phyloP scores from a whole-genome alignment of 345 rosid species.

The Gossypium thurberi region DNA sequence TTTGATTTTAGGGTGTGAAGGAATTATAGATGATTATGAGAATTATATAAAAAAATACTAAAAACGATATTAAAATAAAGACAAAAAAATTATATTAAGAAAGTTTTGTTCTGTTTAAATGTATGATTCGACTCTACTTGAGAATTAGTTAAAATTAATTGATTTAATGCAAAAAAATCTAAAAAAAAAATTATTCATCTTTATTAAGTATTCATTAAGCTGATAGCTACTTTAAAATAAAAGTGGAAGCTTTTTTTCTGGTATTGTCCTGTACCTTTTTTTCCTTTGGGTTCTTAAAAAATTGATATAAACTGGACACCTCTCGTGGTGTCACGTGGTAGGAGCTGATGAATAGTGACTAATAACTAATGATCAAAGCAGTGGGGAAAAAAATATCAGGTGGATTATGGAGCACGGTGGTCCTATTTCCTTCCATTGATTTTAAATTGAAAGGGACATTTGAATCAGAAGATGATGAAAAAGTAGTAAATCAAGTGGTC shows the following conservation, averaged over 20 bases:
- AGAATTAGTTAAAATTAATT: too few species aligned
- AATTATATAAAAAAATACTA: too few species aligned
- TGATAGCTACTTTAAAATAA: background rate
- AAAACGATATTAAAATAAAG: too few species aligned
- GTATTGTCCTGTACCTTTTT: background rate
- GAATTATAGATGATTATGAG: too few species aligned
- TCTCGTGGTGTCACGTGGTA: conserved; percentile 39
- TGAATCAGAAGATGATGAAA: background rate
- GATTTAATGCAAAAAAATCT: background rate
- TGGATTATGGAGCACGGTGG: conserved; percentile 14
- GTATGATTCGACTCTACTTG: too few species aligned
- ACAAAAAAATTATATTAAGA: too few species aligned
- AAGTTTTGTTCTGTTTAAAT: too few species aligned
- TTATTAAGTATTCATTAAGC: background rate
- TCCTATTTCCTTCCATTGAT: background rate
- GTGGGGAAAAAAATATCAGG: conserved; percentile 10
- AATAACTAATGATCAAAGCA: background rate
- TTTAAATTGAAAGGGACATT: background rate
- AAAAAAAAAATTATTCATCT: background rate
- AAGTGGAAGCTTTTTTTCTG: background rate
- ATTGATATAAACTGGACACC: background rate
- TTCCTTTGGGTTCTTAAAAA: background rate
- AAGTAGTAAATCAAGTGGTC: background rate
- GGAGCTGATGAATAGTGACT: background rate
- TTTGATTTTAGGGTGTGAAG: too few species aligned